A percentile compares a stretch with the other conserved stretches of the same genome.
Evolutionary conservation across 2,329 filamentous ascomycete genomes (phyloP).

Genomic region (Ambrosiella beaveri): DNA sequence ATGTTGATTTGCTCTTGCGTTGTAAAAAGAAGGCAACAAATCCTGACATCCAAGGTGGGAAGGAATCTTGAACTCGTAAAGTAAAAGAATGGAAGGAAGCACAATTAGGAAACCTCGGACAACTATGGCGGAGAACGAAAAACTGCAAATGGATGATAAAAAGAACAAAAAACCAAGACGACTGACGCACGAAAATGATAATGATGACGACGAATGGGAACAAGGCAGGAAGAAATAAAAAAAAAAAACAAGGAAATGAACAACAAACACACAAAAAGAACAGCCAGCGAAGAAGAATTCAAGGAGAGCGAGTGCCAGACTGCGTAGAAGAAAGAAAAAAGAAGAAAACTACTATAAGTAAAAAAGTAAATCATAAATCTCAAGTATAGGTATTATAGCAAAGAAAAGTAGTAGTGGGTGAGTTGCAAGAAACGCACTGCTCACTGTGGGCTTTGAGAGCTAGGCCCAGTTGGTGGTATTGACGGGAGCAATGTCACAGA

Average conservation of each 20-base stretch:
- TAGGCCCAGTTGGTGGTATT: background rate
- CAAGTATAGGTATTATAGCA: too few relatives aligned
- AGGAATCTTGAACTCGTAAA: too few relatives aligned
- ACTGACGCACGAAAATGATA: background rate
- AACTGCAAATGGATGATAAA: background rate
- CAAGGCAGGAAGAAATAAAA: background rate
- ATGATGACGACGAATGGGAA: background rate
- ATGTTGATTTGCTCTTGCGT: too few relatives aligned
- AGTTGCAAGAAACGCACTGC: background rate
- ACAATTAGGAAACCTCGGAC: too few relatives aligned
- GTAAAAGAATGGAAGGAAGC: too few relatives aligned
- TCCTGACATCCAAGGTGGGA: too few relatives aligned
- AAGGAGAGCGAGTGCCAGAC: slow-evolving; percentile 1
- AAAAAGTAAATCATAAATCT: too few relatives aligned
- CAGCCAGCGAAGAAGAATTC: background rate
- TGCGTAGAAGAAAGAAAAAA: slow-evolving; percentile 3
- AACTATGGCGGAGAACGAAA: too few relatives aligned
- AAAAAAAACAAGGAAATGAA: background rate
- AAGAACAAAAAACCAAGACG: background rate
- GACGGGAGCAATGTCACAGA: background rate
- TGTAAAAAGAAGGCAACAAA: too few relatives aligned
- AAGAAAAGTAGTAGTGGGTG: too few relatives aligned
- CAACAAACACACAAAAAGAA: slow-evolving; percentile 1
- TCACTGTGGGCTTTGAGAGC: background rate
- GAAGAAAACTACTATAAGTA: background rate